Conservation (phyloP, 148 eudicot genomes). For the Chenopodium suecicum region DNA sequence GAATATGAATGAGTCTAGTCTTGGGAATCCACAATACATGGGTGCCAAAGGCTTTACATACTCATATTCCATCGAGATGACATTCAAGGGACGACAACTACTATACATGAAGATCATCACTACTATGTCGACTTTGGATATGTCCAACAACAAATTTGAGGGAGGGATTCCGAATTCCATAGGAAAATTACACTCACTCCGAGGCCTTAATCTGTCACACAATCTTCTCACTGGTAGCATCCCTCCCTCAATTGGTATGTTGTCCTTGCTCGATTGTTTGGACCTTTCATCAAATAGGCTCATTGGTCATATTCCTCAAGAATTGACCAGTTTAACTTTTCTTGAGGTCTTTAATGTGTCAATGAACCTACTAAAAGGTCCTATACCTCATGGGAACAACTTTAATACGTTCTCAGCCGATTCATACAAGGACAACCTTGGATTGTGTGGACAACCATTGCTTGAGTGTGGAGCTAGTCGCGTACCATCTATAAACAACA, state of each 20-base stretch:
- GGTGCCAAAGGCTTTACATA: conserved; percentile 13
- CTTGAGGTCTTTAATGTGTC: conserved; percentile 24
- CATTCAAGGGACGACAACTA: neutral
- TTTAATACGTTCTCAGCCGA: conserved; percentile 18
- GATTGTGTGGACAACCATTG: conserved; percentile 27
- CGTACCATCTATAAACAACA: too few relatives aligned
- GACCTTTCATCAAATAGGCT: conserved; percentile 20
- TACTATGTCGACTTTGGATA: neutral
- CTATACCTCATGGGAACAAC: conserved; percentile 24
- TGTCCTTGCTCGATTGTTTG: conserved; percentile 2
- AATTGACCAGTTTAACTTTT: conserved; percentile 8
- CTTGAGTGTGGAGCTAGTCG: neutral
- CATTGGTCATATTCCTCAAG: conserved; percentile 12
- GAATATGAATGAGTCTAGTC: neutral
- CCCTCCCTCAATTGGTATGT: conserved; percentile 11
- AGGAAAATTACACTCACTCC: conserved; percentile 8
- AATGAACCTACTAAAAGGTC: conserved; percentile 17
- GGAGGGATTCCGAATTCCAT: conserved; percentile 2
- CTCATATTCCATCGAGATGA: neutral
- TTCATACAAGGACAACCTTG: conserved; percentile 25
- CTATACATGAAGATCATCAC: neutral
- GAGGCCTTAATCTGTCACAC: conserved; percentile 18
- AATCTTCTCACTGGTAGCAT: conserved; percentile 16
- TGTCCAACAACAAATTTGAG: neutral
- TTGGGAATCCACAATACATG: conserved; percentile 11